Evolutionary conservation across 345 rosid genomes (phyloP), one percentile per base, ranked within the genome.

Genomic region (Eucalyptus rudis): DNA sequence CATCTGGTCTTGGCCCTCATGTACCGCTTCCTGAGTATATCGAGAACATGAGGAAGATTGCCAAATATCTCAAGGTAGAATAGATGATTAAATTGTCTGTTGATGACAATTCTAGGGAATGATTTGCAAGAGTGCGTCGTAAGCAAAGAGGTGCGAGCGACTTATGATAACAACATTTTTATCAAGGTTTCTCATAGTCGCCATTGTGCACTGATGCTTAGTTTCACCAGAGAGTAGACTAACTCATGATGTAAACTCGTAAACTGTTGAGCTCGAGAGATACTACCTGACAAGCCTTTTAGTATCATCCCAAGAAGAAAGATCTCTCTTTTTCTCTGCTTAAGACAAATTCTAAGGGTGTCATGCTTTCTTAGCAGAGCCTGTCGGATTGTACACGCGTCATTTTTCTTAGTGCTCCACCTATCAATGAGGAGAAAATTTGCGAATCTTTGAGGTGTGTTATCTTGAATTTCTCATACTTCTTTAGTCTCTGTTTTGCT

Each of bases 41-140:
- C 0, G 95, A 93, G 12, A 98, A 98, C 94, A 98, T 96, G 99
- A 93, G 90, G 90, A 95, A 94, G 91, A 97, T 96, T 59, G 97
- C 93, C 10, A 40, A 90, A 24, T 98, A 97, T 90, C 95, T 98
- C 89, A 92, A 95, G 98, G 99, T 97, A 89, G 59, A 43, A 59
- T 49, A 59, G 29, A 47, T 6, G 8, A 76, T 64, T n/a, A 64
- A n/a, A 64, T n/a, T 76, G 47, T 36, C 84, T 76, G 1, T 76
- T 76, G 8, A 40, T 0, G 15, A 40, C 84, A 76, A 76, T 76
- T 76, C 47, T 76, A 76, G 84, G n/a, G 1, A 52, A 59, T 25
- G 0, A 0, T 36, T 36, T 40, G 84, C 2, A 40, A 40, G 27
- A 76, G 45, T 20, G 84, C 2, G 2, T 40, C 9, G 0, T 76